Evolutionary conservation across 78 protist species (phyloP).

Genomic region (Chrysochromulina parva): DNA sequence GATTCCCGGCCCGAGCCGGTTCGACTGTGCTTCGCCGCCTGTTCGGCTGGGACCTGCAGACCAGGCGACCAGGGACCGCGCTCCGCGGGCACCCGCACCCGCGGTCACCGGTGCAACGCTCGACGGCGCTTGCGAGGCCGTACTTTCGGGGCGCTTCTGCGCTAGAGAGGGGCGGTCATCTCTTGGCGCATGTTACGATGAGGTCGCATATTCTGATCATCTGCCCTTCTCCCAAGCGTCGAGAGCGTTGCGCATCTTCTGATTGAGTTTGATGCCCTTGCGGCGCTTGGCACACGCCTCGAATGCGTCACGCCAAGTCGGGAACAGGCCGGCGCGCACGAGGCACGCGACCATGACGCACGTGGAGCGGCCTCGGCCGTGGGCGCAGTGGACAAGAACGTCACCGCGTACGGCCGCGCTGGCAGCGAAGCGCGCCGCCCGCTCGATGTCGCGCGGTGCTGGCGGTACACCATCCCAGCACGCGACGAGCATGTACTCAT

Average conservation of each 20-base stretch:
- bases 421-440: background rate
- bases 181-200: too few relatives aligned
- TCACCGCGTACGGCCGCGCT: background rate
- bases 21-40: too few relatives aligned
- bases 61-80: too few relatives aligned
- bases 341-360: background rate
- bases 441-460: background rate
- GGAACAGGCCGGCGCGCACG: background rate
- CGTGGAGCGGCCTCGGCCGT: background rate
- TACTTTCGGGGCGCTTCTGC: too few relatives aligned
- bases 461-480: background rate
- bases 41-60: too few relatives aligned
- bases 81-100: too few relatives aligned
- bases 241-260: background rate
- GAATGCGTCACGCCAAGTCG: background rate
- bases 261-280: background rate
- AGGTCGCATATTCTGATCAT: too few relatives aligned
- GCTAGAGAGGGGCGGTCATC: too few relatives aligned
- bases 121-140: too few relatives aligned
- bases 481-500: background rate
- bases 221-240: background rate
- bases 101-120: too few relatives aligned
- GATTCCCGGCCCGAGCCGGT: too few relatives aligned
- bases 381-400: background rate
- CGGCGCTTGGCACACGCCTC: background rate